Conservation (phyloP, 441 rosid species). For the Arabidopsis hybrid region DNA sequence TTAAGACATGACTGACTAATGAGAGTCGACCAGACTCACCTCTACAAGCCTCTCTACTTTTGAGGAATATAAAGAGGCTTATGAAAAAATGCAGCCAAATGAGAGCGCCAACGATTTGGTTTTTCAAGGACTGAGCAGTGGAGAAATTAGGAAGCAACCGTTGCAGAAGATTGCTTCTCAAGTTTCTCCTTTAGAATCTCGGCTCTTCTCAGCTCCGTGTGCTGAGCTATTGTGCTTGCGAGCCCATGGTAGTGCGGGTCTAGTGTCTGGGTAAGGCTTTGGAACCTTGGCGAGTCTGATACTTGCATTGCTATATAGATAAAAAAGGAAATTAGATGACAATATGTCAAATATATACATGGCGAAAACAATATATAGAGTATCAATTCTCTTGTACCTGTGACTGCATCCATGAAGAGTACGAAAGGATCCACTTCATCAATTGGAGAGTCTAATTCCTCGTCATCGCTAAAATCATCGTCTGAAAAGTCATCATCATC, state of each 20-base stretch:
- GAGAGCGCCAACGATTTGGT: not conserved
- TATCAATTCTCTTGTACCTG: slow-evolving; percentile 54
- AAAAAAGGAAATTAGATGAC: not conserved
- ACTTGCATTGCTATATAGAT: slow-evolving; percentile 69
- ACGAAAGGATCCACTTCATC: slow-evolving; percentile 97
- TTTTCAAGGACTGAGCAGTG: not conserved
- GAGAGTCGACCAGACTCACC: slow-evolving; percentile 46
- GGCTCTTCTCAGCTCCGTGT: slow-evolving; percentile 89
- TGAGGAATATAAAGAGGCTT: slow-evolving; percentile 17
- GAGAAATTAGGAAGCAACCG: slow-evolving; percentile 50
- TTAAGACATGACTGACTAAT: slow-evolving; percentile 30
- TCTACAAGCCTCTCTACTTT: slow-evolving; percentile 22
- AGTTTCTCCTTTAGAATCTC: slow-evolving; percentile 85
- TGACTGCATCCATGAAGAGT: slow-evolving; percentile 83
- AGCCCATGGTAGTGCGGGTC: slow-evolving; percentile 88
- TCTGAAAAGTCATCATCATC: slow-evolving; percentile 77
- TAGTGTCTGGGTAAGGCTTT: slow-evolving; percentile 77
- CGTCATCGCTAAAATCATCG: slow-evolving; percentile 88
- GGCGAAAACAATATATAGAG: not conserved
- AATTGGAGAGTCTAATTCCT: slow-evolving; percentile 91
- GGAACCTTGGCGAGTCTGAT: slow-evolving; percentile 71
- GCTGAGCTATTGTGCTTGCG: slow-evolving; percentile 88
- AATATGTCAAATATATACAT: slow-evolving; percentile 5
- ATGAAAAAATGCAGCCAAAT: slow-evolving; percentile 35
- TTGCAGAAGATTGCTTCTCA: slow-evolving; percentile 67